Percentiles rank a stretch among this genome's conserved stretches.
Evolutionary conservation across 2,329 filamentous ascomycete genomes (phyloP).

Genomic region (Aspergillus vadensis): DNA sequence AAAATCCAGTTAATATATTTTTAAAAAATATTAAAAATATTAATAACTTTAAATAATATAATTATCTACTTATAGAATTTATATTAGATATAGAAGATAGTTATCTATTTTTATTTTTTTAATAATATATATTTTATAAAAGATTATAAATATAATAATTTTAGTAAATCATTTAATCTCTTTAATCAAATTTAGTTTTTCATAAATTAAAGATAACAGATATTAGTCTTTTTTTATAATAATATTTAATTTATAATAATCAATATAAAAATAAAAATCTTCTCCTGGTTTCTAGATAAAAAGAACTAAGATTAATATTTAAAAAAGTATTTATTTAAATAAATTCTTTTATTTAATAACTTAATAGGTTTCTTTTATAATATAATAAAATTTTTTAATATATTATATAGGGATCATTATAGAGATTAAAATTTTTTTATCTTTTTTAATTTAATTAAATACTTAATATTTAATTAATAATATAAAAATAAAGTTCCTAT

Average conservation of each 20-base stretch:
- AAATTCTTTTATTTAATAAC: neutral
- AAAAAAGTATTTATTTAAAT: neutral
- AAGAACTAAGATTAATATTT: neutral
- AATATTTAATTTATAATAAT: neutral
- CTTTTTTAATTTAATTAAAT: neutral
- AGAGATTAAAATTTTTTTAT: neutral
- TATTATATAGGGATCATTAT: neutral
- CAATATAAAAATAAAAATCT: neutral
- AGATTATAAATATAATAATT: neutral
- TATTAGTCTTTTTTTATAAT: neutral
- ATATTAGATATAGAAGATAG: neutral
- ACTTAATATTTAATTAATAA: too few relatives aligned
- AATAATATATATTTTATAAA: neutral
- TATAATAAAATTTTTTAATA: neutral
- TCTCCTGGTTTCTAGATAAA: neutral
- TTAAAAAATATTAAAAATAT: too few relatives aligned
- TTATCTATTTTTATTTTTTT: neutral
- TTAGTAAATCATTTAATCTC: neutral
- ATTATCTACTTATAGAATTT: neutral
- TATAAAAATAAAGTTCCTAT: neutral
- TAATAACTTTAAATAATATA: neutral
- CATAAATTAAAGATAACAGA: neutral
- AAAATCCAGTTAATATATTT: neutral
- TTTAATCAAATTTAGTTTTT: neutral
- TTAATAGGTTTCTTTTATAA: neutral